Evolutionary conservation across 495 filamentous ascomycete species (phyloP).

Genomic region (Aspergillus cavernicola): DNA sequence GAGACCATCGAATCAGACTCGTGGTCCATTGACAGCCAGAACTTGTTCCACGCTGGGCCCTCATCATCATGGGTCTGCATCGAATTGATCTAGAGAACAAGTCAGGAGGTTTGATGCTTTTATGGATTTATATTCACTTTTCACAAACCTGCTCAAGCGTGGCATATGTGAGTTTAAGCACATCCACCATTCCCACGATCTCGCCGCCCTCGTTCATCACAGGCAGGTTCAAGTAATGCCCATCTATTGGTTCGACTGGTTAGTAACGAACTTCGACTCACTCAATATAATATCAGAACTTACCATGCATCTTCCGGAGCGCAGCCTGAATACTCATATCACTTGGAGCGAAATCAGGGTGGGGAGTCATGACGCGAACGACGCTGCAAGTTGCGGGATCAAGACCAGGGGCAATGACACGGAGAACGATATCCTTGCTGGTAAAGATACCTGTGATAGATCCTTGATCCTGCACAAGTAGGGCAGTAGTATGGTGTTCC

Average conservation of each 20-base stretch:
- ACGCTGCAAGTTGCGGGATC: conserved; percentile 96
- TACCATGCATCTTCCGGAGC: conserved; percentile 97
- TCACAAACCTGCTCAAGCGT: conserved; percentile 87
- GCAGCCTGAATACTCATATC: conserved; percentile 99
- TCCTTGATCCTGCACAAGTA: conserved; percentile 94
- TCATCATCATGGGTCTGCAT: conserved; percentile 81
- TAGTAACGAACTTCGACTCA: not conserved
- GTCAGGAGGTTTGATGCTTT: not conserved
- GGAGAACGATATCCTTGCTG: conserved; percentile 97
- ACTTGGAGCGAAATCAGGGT: conserved; percentile 96
- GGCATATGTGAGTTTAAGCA: conserved; percentile 95
- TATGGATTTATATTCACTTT: not conserved
- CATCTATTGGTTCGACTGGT: conserved; percentile 57
- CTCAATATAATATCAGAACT: conserved; percentile 25
- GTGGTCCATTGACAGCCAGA: conserved; percentile 95
- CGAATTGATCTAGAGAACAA: conserved; percentile 57
- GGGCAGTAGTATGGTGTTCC: conserved; percentile 95
- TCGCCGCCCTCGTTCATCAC: conserved; percentile 97
- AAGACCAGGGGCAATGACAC: conserved; percentile 94
- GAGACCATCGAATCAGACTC: conserved; percentile 97
- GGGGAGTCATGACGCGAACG: conserved; percentile 97
- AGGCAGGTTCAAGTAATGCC: conserved; percentile 94
- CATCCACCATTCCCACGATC: conserved; percentile 99
- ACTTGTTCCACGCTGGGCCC: conserved; percentile 98
- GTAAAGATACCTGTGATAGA: conserved; percentile 99